These are phyloP conservation scores for Mycena leptocephala DNA, from an alignment of 768 basidiomycete genomes.

Conservation along the genomic window DNA sequence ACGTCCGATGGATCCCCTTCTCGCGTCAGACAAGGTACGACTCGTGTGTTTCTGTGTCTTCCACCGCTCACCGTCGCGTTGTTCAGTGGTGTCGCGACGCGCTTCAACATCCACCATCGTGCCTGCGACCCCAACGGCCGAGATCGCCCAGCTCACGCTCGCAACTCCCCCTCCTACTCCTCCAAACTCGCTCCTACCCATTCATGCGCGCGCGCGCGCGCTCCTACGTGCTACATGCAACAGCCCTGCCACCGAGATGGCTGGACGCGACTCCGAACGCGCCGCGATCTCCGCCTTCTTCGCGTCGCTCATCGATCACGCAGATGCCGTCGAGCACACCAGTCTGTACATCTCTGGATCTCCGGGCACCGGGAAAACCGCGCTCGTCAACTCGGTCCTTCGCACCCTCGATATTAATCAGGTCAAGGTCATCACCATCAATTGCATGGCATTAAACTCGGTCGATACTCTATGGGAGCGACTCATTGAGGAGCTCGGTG, in stretches of 20 bases:
- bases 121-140: constrained; percentile 63
- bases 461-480: constrained; percentile 83
- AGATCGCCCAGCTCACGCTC: constrained; percentile 60
- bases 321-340: constrained; percentile 50
- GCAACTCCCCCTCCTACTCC: constrained; percentile 78
- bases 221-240: constrained; percentile 83
- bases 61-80: constrained; percentile 31
- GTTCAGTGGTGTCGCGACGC: constrained; percentile 61
- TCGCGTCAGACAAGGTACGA: constrained; percentile 63
- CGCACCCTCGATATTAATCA: constrained; percentile 56
- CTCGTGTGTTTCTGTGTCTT: not conserved
- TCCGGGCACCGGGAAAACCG: constrained; percentile 95
- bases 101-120: constrained; percentile 65
- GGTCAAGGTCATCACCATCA: constrained; percentile 73
- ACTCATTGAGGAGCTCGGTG: constrained; percentile 70
- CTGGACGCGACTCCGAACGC: constrained; percentile 81
- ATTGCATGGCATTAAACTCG: constrained; percentile 85
- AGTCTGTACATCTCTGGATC: constrained; percentile 93
- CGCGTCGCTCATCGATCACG: constrained; percentile 62
- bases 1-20: constrained; percentile 59
- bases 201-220: constrained; percentile 75
- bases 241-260: constrained; percentile 63
- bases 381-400: constrained; percentile 81
- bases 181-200: constrained; percentile 63
- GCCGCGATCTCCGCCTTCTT: constrained; percentile 74